A percentile compares a stretch with the other conserved stretches of the same genome.
Conservation (phyloP, 1,284 basidiomycete genomes). For the Agroathelia rolfsii region DNA sequence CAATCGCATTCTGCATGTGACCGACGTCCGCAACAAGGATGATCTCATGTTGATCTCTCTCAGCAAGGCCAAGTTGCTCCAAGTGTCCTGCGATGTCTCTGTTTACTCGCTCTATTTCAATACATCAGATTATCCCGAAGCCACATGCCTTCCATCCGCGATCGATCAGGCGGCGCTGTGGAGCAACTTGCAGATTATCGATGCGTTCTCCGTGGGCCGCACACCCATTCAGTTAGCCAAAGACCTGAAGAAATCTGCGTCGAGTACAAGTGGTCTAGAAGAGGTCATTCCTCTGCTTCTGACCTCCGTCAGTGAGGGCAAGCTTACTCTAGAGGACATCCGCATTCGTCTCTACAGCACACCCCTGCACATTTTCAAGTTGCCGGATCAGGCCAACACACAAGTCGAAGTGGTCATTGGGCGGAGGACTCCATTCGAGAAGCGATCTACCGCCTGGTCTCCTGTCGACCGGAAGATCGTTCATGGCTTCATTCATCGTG, state of each 20-base stretch:
- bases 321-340: conserved; percentile 80
- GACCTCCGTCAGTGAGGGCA: conserved; percentile 75
- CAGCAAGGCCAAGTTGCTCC: conserved; percentile 89
- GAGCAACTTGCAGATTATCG: conserved; percentile 79
- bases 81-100: conserved; percentile 94
- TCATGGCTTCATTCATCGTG: conserved; percentile 80
- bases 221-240: conserved; percentile 73
- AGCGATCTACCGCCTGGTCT: conserved; percentile 62
- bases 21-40: conserved; percentile 83
- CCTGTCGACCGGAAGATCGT: conserved; percentile 65
- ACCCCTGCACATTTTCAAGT: conserved; percentile 85
- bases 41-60: conserved; percentile 89
- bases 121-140: conserved; percentile 61
- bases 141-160: conserved; percentile 61
- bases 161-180: conserved; percentile 84
- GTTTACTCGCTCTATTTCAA: conserved; percentile 91
- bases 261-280: conserved; percentile 74
- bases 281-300: conserved; percentile 87
- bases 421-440: conserved; percentile 55
- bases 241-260: conserved; percentile 57
- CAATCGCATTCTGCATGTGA: conserved; percentile 84
- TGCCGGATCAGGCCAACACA: conserved; percentile 80
- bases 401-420: conserved; percentile 91
- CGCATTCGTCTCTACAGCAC: conserved; percentile 80
- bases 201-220: conserved; percentile 86